phyloP scores from a whole-genome alignment of 1,139 yeast genomes.

The Trichomonascaceae sp. region DNA sequence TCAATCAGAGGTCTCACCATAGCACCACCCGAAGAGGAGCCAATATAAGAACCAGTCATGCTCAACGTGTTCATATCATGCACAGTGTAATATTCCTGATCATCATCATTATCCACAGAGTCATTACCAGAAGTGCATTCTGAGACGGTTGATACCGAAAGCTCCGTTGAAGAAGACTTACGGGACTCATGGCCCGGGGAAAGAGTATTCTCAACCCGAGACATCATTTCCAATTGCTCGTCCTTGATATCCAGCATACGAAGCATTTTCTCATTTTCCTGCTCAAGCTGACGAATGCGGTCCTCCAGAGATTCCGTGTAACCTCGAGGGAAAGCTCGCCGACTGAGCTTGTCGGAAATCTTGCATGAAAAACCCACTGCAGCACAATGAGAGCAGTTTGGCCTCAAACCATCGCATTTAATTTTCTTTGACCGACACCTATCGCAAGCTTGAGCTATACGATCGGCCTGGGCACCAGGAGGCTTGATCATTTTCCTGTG shows the following conservation, averaged over 20 bases:
- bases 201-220: constrained; percentile 25
- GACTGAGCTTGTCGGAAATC: constrained; percentile 62
- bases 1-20: constrained; percentile 27
- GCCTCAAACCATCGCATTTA: constrained; percentile 62
- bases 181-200: neutral
- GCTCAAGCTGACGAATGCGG: constrained; percentile 54
- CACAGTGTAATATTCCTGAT: constrained; percentile 25
- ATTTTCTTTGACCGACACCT: constrained; percentile 77
- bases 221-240: constrained; percentile 45
- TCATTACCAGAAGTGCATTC: neutral
- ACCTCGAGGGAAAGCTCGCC: constrained; percentile 69
- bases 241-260: constrained; percentile 55
- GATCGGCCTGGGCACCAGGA: constrained; percentile 50
- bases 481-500: constrained; percentile 52
- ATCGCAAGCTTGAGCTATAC: constrained; percentile 84
- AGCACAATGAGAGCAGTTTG: constrained; percentile 57
- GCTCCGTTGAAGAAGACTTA: neutral
- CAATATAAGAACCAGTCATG: constrained; percentile 29
- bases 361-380: constrained; percentile 68
- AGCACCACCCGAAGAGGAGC: constrained; percentile 32
- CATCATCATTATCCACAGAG: constrained; percentile 15
- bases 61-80: constrained; percentile 26
- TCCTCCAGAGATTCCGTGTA: constrained; percentile 68
- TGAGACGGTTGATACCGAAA: neutral
- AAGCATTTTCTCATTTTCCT: constrained; percentile 45